These are phyloP conservation scores for Metschnikowia lochheadii DNA, from an alignment of 805 yeast genomes.

Conservation along the genomic window DNA sequence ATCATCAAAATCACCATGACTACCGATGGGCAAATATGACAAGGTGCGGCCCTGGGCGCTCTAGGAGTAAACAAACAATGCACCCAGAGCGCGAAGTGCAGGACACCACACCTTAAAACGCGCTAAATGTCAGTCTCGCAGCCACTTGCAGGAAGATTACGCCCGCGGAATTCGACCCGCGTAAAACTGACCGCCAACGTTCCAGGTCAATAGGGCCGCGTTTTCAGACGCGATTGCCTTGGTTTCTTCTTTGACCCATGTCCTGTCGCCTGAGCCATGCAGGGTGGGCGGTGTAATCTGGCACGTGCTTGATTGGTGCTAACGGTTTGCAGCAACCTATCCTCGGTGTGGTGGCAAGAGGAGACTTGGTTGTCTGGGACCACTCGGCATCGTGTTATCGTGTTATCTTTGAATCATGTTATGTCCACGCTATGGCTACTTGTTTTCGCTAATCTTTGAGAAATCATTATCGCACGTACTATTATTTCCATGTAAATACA, in stretches of 20 bases:
- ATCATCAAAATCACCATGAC: background rate
- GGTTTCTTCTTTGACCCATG: background rate
- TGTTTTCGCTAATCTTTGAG: too few relatives aligned
- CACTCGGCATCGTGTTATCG: background rate
- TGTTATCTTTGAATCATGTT: background rate
- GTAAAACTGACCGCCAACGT: background rate
- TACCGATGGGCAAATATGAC: background rate
- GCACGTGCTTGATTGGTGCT: background rate
- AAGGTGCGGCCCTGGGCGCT: constrained; percentile 1
- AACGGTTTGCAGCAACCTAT: background rate
- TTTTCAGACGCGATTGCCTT: background rate
- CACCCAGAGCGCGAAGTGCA: constrained; percentile 3
- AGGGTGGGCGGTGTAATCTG: background rate
- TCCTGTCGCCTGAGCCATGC: background rate
- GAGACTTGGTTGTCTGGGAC: background rate
- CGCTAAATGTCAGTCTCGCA: background rate
- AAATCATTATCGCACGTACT: too few relatives aligned
- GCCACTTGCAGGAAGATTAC: background rate
- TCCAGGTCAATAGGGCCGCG: background rate
- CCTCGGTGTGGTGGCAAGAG: background rate
- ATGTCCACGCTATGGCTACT: too few relatives aligned
- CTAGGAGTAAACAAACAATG: constrained; percentile 4
- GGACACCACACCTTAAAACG: constrained; percentile 1
- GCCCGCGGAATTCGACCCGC: background rate
- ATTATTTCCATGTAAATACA: too few relatives aligned